These are phyloP conservation scores for Mucor indicus DNA, from an alignment of 371 early-diverging fungal species.

Conservation along the genomic window DNA sequence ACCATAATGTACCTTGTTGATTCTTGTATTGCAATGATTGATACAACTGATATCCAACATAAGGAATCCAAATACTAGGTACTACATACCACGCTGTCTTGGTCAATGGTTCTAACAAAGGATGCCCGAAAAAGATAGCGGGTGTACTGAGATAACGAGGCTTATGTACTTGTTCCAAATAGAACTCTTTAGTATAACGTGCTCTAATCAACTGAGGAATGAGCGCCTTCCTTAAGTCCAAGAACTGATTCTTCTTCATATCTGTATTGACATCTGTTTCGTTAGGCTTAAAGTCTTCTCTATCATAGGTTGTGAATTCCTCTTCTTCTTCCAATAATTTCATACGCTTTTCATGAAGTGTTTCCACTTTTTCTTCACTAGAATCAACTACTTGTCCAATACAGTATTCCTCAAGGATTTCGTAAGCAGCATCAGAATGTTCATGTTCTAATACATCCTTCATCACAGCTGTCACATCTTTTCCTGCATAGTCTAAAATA, in stretches of 20 bases:
- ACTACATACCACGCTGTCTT: constrained; percentile 90
- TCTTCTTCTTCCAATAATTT: constrained; percentile 24
- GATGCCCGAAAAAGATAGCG: constrained; percentile 76
- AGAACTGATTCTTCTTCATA: constrained; percentile 62
- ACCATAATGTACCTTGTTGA: constrained; percentile 4
- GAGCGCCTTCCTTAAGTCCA: constrained; percentile 80
- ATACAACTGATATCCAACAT: constrained; percentile 39
- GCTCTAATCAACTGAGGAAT: constrained; percentile 74
- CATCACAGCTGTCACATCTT: constrained; percentile 70
- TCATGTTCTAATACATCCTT: constrained; percentile 72
- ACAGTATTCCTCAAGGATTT: constrained; percentile 73
- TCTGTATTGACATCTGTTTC: constrained; percentile 45
- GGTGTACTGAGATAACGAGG: constrained; percentile 79
- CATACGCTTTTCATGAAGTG: constrained; percentile 32
- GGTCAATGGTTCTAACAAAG: constrained; percentile 78
- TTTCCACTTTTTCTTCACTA: too few relatives aligned
- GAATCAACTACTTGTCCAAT: too few relatives aligned
- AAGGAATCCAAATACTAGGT: constrained; percentile 83
- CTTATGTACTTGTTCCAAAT: constrained; percentile 86
- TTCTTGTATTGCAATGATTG: constrained; percentile 15
- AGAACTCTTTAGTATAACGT: constrained; percentile 76
- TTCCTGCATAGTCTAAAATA: constrained; percentile 73
- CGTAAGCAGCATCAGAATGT: constrained; percentile 86
- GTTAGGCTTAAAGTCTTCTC: constrained; percentile 43
- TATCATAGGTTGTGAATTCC: constrained; percentile 37